Conservation (phyloP, 768 basidiomycete species). For the Lactarius trivialis region DNA sequence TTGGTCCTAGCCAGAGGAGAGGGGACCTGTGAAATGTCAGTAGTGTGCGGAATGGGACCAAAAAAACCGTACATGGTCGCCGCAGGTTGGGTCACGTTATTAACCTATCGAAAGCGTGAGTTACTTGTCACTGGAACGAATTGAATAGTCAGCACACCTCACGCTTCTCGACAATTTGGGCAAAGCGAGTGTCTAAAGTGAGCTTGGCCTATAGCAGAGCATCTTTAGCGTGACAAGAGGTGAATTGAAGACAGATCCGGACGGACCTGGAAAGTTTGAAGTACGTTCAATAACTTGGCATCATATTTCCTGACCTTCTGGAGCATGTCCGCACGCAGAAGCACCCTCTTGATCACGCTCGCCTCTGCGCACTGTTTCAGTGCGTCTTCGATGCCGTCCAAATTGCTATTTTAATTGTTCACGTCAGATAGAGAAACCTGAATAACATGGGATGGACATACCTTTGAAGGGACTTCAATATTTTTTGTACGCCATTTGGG, state of each 20-base stretch:
- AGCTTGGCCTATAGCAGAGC: background rate
- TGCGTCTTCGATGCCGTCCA: background rate
- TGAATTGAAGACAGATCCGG: background rate
- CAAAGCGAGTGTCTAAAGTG: background rate
- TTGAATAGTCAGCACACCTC: too few relatives aligned
- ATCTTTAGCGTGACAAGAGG: background rate
- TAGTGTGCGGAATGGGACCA: background rate
- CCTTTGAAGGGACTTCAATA: background rate
- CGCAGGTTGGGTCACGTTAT: background rate
- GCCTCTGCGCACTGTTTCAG: background rate
- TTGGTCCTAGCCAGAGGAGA: background rate
- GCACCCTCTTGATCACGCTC: background rate
- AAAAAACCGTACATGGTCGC: background rate
- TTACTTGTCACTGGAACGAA: background rate
- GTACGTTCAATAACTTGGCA: background rate
- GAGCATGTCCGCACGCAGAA: background rate
- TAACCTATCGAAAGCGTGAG: background rate
- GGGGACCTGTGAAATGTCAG: background rate
- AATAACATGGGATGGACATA: background rate
- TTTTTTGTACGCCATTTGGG: background rate
- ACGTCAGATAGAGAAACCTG: background rate
- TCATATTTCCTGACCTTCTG: conserved; percentile 2
- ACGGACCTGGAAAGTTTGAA: conserved; percentile 1
- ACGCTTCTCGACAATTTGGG: background rate
- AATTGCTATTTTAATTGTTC: background rate